These are phyloP conservation scores for Papiliotrema terrestris DNA, from an alignment of 1,284 basidiomycete genomes.

Conservation along the genomic window DNA sequence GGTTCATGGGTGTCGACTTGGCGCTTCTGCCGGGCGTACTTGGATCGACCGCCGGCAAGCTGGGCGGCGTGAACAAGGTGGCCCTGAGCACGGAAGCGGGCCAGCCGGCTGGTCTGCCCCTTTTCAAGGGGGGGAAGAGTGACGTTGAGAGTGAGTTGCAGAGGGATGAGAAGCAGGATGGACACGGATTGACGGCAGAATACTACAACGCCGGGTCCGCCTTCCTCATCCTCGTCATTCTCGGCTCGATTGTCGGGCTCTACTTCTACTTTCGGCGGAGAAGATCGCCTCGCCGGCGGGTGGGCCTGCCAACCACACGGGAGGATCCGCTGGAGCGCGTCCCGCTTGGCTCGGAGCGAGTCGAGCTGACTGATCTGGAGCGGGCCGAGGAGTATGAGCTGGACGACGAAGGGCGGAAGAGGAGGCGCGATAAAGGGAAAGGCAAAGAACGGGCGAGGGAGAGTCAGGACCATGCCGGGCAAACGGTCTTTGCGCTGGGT, in stretches of 20 bases:
- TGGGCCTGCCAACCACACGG: slow-evolving; percentile 15
- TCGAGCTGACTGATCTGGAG: slow-evolving; percentile 40
- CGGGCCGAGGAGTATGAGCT: slow-evolving; percentile 46
- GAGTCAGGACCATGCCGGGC: slow-evolving; percentile 32
- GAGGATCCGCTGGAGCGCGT: slow-evolving; percentile 55
- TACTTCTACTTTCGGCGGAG: slow-evolving; percentile 28
- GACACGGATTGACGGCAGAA: slow-evolving; percentile 50
- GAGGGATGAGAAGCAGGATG: too few relatives aligned
- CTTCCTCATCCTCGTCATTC: slow-evolving; percentile 58
- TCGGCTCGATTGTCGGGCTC: slow-evolving; percentile 16
- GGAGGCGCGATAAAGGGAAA: slow-evolving; percentile 13
- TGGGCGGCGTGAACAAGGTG: slow-evolving; percentile 43
- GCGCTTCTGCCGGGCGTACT: slow-evolving; percentile 71
- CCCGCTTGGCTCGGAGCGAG: slow-evolving; percentile 53
- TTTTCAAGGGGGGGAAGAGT: slow-evolving; percentile 65
- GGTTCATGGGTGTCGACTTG: slow-evolving; percentile 89
- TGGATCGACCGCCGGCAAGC: slow-evolving; percentile 49
- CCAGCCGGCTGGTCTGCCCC: slow-evolving; percentile 47
- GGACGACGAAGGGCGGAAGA: slow-evolving; percentile 23
- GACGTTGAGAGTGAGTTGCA: slow-evolving; percentile 72
- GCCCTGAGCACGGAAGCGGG: slow-evolving; percentile 27
- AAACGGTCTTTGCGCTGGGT: slow-evolving; percentile 53
- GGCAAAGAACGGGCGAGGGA: slow-evolving; percentile 15
- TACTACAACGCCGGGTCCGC: slow-evolving; percentile 91
- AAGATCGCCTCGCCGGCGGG: slow-evolving; percentile 32